Base-by-base conservation (phyloP, 2,329 filamentous ascomycete genomes). In the Aspergillus viridinutans region DNA sequence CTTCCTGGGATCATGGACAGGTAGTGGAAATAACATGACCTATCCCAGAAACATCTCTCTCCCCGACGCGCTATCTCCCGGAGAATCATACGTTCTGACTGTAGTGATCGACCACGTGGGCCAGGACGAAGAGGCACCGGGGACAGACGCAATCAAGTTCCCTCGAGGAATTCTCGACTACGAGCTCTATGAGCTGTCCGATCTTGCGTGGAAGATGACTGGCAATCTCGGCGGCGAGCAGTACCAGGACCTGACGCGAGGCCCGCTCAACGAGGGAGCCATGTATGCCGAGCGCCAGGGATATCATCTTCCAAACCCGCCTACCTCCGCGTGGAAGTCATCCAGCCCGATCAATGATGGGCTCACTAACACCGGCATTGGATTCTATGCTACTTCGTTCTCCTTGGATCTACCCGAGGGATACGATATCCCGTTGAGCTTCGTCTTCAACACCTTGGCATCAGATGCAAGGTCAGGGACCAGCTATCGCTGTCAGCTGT, bases 61-160 rank as follows among this genome's bases (percentile, higher is more conserved):
- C 6, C 32, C 32, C 32, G 14, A 17, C 14, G 14, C 17, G 14
- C 32, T 38, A 14, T 38, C 32, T 38, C 2, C 12, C 6, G 85
- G 83, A 3, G 75, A 78, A 25, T 63, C 71, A 0, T 85, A 90
- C 67, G 78, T 87, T 9, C 69, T 92, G 60, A 92, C 89, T 0
- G 76, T 92, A 1, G 72, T 91, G 0, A 77, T 92, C 17, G 90
- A 92, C 70, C 87, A 87, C 70, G 90, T 86, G 75, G 89, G 89
- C 0, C 76, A 90, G 0, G 82, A 90, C 58, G 84, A 88, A 62
- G 85, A 88, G 77, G 75, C 76, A 2, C 81, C 86, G 0, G 86
- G 85, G 1, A 64, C 68, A 2, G 85, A 88, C 29, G 69, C 74
- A 7, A 88, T 88, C 79, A 77, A 85, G 69, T 74, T 75, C 26